phyloP scores from a whole-genome alignment of 805 yeast species.

The Hanseniaspora singularis region DNA sequence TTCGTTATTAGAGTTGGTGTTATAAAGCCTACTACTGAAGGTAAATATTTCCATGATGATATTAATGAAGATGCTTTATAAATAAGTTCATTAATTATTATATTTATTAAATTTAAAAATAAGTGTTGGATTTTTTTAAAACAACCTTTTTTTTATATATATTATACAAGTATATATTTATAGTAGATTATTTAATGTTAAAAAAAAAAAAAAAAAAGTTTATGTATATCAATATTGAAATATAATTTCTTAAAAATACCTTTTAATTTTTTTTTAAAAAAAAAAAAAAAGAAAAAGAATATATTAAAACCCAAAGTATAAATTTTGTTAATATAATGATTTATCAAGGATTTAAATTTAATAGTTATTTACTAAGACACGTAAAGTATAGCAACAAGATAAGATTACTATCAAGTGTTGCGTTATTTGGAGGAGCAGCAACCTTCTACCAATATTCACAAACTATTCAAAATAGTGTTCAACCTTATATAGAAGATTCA shows the following conservation, averaged over 20 bases:
- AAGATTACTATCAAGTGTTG: background rate
- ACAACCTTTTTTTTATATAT: background rate
- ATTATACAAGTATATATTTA: too few relatives aligned
- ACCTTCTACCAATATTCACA: background rate
- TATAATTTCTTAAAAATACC: background rate
- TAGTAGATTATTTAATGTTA: background rate
- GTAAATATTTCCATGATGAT: conserved; percentile 89
- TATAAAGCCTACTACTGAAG: conserved; percentile 78
- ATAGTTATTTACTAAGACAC: background rate
- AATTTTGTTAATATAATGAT: background rate
- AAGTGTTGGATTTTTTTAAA: conserved; percentile 7
- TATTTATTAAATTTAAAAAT: conserved; percentile 13
- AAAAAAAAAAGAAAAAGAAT: background rate
- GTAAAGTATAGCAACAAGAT: background rate
- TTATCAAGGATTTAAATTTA: background rate
- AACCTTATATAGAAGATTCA: conserved; percentile 19
- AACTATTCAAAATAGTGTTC: conserved; percentile 2
- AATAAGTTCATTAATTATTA: background rate
- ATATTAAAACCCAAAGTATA: background rate
- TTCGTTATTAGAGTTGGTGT: conserved; percentile 78
- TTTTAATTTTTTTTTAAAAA: background rate
- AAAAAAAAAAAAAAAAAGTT: background rate
- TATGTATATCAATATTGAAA: background rate
- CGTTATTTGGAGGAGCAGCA: background rate
- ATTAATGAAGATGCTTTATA: conserved; percentile 61